These are phyloP conservation scores for Fusarium nematophilum DNA, from an alignment of 2,329 filamentous ascomycete genomes.

Conservation along the genomic window DNA sequence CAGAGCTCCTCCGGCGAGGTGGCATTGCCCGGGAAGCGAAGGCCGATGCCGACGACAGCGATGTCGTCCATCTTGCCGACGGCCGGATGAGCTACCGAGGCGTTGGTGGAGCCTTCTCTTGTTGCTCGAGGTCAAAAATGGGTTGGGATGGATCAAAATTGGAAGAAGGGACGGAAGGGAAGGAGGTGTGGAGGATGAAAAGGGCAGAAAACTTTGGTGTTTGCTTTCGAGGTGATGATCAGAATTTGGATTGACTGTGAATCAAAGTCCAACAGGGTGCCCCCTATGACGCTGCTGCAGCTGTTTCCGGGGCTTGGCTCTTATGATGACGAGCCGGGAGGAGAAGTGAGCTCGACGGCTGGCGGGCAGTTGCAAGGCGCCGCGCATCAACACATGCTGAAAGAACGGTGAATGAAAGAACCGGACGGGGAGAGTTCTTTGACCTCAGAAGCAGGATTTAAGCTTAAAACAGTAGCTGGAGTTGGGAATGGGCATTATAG, in stretches of 20 bases:
- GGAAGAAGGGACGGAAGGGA: neutral
- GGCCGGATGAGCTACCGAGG: neutral
- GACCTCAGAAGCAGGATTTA: too few species aligned
- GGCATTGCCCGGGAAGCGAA: conserved; percentile 64
- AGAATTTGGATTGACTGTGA: neutral
- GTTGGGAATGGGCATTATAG: too few species aligned
- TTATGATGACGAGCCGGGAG: neutral
- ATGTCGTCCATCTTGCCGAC: conserved; percentile 54
- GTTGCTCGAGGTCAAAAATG: neutral
- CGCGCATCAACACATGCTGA: neutral
- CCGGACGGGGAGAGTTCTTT: too few species aligned
- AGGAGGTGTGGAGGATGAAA: neutral
- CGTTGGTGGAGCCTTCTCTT: neutral
- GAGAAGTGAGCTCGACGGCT: conserved; percentile 4
- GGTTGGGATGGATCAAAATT: neutral
- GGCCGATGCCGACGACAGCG: conserved; percentile 63
- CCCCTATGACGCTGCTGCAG: neutral
- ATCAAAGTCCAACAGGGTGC: neutral
- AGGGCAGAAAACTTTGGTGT: neutral
- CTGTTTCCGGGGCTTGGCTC: neutral
- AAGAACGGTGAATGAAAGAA: neutral
- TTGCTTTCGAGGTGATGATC: neutral
- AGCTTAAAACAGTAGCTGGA: too few species aligned
- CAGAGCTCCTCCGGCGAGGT: conserved; percentile 58
- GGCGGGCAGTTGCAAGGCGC: conserved; percentile 1